Evolutionary conservation across 2,329 filamentous ascomycete species (phyloP).

Genomic region (Acrodontium crateriforme): DNA sequence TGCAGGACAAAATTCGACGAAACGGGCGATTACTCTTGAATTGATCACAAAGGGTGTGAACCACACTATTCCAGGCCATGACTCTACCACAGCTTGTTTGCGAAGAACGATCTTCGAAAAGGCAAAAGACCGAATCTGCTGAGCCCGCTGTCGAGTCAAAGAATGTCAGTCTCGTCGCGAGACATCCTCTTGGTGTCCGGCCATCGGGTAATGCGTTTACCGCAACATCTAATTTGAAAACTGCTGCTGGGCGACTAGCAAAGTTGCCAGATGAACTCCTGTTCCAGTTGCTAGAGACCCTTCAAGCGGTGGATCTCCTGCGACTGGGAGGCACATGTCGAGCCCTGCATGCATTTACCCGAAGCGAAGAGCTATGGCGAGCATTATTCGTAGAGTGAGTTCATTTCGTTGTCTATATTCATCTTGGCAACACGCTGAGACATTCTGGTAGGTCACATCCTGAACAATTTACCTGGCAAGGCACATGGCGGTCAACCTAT

Average conservation of each 20-base stretch:
- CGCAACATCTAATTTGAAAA: conserved; percentile 51
- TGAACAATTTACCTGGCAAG: conserved; percentile 51
- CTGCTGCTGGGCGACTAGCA: conserved; percentile 50
- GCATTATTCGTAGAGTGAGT: conserved; percentile 72
- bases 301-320: conserved; percentile 51
- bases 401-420: conserved; percentile 6
- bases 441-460: conserved; percentile 28
- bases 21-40: conserved; percentile 1
- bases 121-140: conserved; percentile 8
- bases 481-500: conserved; percentile 72
- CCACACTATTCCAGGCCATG: conserved; percentile 5
- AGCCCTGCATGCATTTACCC: conserved; percentile 72
- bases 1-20: too few species aligned
- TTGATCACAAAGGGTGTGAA: neutral
- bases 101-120: conserved; percentile 10
- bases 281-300: conserved; percentile 57
- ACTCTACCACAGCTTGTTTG: conserved; percentile 8
- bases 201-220: conserved; percentile 74
- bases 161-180: conserved; percentile 43
- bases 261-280: conserved; percentile 70
- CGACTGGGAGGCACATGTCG: conserved; percentile 65
- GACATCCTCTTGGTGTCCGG: conserved; percentile 72
- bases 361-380: conserved; percentile 82
- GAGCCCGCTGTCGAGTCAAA: conserved; percentile 6
- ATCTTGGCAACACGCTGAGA: conserved; percentile 18